Evolutionary conservation across 1,284 basidiomycete species (phyloP), one percentile per base, ranked within the genome.

Genomic region (Trichosporon sp.): DNA sequence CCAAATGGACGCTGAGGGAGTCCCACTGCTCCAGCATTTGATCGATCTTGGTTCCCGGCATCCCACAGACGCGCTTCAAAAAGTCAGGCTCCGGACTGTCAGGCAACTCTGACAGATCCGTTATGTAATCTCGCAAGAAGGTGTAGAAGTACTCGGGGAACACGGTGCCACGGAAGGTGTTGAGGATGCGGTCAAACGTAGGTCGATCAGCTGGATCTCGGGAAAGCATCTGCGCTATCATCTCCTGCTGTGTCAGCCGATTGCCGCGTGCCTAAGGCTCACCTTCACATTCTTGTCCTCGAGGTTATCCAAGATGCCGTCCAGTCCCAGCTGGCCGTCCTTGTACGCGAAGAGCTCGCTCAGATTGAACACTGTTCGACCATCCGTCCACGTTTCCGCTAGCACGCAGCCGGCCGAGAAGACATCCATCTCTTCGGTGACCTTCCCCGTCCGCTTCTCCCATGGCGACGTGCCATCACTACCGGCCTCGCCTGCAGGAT

Each of bases 381-480:
- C 96, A 75, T 99, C 96, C 46, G 95, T 84, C 83, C 96, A 99
- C 65, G 99, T 85, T 80, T 99, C 96, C 0, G 95, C 92, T 33
- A 99, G 87, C 16, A 98, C 95, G 77, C 95, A 99, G 32, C 96
- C 96, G 0, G 88, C 86, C 66, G 93, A 93, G 75, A 99, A 99
- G 59, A 95, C 91, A 77, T 99, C 96, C 96, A 99, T 99, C 3
- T 91, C 85, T 79, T 99, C 94, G 0, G 92, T 94, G 23, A 99
- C 88, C 70, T 85, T 88, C 5, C 88, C 89, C 66, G 95, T 89
- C 27, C 85, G 78, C 71, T 85, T 84, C 4, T 82, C 84, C 66
- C 84, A 81, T n/a, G 59, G 49, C 10, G 27, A 57, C 46, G 19
- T 57, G 3, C 54, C 49, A n/a, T 54, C 49, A n/a, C 27, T 54